Evolutionary conservation across 1,284 basidiomycete species (phyloP), one percentile per base, ranked within the genome.

Genomic region (Ustilago shanxiensis): DNA sequence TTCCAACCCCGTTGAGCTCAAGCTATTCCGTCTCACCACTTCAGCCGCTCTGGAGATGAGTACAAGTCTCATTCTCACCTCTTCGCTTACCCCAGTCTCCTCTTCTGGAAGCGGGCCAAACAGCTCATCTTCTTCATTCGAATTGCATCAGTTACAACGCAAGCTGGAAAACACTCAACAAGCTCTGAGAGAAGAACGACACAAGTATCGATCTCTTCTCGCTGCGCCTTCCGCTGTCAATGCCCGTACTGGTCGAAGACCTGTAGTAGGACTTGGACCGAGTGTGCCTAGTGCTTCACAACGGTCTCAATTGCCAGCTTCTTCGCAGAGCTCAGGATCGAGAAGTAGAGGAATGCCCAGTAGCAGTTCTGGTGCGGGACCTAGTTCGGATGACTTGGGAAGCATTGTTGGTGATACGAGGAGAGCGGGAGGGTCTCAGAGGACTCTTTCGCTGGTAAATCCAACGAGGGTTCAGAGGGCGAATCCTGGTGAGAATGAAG

Each of bases 181-280:
- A 37, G 69, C 75, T 7, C 26, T 73, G 8, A 51, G 70, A n/a
- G 62, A 77, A 24, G 75, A 77, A 22, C 47, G 70, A 18, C 66
- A 73, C 60, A 77, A 77, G 51, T 77, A 77, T 52, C 75, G 75
- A 8, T 61, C 70, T n/a, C 63, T 77, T 7, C 75, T 77, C 13
- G 65, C 74, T 3, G 72, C 72, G 3, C 66, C 71, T 4, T 68
- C 71, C 0, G 54, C 65, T 0, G n/a, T 50, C 1, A 31, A 44
- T 10, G 28, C 52, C 0, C 53, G 66, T 18, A 14, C 57, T 7
- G 65, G 70, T 0, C 47, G 57, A 18, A 28, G 65, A 18, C 60
- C 70, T 1, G 70, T 72, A 1, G 61, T 72, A 0, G 70, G 70
- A 9, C 31, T 72, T 0, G 56, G 56, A 3, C 64, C 70, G 2